phyloP scores from a whole-genome alignment of 805 yeast genomes.

The Suhomyces tanzawaensis region DNA sequence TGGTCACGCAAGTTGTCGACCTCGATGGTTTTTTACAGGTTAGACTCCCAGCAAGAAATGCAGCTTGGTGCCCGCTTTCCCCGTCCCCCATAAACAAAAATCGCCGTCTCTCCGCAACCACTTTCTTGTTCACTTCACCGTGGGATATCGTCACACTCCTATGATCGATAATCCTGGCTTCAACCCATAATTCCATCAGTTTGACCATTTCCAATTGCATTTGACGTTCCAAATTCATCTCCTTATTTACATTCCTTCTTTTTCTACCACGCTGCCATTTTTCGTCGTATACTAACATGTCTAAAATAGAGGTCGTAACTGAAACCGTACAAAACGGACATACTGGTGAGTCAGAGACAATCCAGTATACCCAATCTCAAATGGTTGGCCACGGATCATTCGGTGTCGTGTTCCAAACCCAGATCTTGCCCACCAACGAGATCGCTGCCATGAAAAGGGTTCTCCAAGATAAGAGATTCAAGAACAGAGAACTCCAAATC shows the following conservation, averaged over 20 bases:
- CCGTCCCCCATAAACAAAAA: slow-evolving; percentile 8
- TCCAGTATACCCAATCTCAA: slow-evolving; percentile 77
- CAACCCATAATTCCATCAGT: background rate
- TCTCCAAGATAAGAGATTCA: slow-evolving; percentile 91
- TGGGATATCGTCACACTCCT: background rate
- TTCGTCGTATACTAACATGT: slow-evolving; percentile 35
- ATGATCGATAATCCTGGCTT: background rate
- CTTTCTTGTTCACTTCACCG: background rate
- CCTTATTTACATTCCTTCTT: background rate
- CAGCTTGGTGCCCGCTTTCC: slow-evolving; percentile 8
- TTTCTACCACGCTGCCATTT: background rate
- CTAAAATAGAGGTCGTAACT: slow-evolving; percentile 47
- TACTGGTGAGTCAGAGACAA: slow-evolving; percentile 57
- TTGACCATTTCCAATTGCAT: background rate
- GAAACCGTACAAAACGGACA: slow-evolving; percentile 73
- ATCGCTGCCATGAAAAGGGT: slow-evolving; percentile 93
- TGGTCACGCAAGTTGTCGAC: slow-evolving; percentile 7
- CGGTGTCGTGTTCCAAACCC: slow-evolving; percentile 94
- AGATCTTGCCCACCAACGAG: slow-evolving; percentile 67
- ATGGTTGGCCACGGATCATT: slow-evolving; percentile 99
- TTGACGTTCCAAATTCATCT: background rate
- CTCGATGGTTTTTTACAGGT: slow-evolving; percentile 3
- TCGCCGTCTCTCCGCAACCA: slow-evolving; percentile 1
- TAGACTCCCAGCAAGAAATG: background rate
- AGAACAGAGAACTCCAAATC: slow-evolving; percentile 91